Conservation (phyloP, 257 asterid species). For the Solanum dulcamara region DNA sequence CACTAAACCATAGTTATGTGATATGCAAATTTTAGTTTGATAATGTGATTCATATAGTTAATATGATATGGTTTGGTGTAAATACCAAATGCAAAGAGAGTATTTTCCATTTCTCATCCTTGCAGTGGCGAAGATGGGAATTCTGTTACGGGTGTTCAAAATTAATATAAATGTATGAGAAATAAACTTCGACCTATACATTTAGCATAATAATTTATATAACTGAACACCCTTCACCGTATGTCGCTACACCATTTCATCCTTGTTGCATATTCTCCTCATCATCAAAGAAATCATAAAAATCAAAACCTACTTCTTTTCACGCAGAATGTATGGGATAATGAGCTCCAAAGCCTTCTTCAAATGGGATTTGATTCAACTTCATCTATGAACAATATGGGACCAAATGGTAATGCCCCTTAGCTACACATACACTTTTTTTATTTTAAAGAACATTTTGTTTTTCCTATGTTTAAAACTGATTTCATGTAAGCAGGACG, state of each 20-base stretch:
- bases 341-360: conserved; percentile 51
- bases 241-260: neutral
- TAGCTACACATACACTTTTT: neutral
- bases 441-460: neutral
- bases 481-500: conserved; percentile 21
- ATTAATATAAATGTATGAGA: neutral
- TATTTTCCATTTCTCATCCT: neutral
- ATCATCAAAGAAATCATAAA: neutral
- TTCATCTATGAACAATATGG: conserved; percentile 35
- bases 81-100: neutral
- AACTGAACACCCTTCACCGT: neutral
- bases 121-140: neutral
- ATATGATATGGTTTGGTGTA: neutral
- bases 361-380: conserved; percentile 64
- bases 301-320: neutral
- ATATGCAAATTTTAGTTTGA: neutral
- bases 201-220: neutral
- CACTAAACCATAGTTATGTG: neutral
- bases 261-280: neutral
- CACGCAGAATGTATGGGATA: conserved; percentile 52
- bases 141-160: neutral
- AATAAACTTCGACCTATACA: neutral
- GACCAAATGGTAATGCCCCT: conserved; percentile 43
- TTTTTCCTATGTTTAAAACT: neutral
- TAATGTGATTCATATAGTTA: neutral